These are phyloP conservation scores for Camelina sativa DNA, from an alignment of 345 rosid genomes.

Conservation along the genomic window DNA sequence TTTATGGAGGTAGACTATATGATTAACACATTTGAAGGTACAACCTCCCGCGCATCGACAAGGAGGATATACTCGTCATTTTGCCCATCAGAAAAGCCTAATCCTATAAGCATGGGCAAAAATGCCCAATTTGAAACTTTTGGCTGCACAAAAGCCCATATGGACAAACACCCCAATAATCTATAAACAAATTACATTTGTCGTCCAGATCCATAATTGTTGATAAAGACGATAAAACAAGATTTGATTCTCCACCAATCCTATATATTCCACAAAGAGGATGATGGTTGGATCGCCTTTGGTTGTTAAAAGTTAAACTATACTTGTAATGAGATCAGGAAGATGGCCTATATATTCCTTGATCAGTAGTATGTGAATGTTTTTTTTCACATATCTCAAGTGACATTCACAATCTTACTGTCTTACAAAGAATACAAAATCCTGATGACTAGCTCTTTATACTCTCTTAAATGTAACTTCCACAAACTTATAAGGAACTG, in stretches of 20 bases:
- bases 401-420: conserved; percentile 17
- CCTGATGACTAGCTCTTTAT: neutral
- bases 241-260: neutral
- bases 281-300: neutral
- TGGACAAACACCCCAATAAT: too few relatives aligned
- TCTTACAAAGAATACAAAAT: neutral
- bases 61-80: too few relatives aligned
- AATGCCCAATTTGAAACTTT: too few relatives aligned
- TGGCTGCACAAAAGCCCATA: too few relatives aligned
- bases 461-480: neutral
- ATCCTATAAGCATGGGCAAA: too few relatives aligned
- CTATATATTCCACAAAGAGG: neutral
- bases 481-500: neutral
- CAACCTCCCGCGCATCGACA: too few relatives aligned
- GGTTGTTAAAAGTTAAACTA: neutral
- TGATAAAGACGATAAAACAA: neutral
- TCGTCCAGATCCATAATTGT: conserved; percentile 3
- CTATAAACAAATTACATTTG: neutral
- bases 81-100: too few relatives aligned
- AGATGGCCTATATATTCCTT: neutral
- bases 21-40: neutral
- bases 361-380: neutral
- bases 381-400: conserved; percentile 5
- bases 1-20: conserved; percentile 76
- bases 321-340: conserved; percentile 1